phyloP scores from a whole-genome alignment of 306 rosid genomes.

The Senna siamea region DNA sequence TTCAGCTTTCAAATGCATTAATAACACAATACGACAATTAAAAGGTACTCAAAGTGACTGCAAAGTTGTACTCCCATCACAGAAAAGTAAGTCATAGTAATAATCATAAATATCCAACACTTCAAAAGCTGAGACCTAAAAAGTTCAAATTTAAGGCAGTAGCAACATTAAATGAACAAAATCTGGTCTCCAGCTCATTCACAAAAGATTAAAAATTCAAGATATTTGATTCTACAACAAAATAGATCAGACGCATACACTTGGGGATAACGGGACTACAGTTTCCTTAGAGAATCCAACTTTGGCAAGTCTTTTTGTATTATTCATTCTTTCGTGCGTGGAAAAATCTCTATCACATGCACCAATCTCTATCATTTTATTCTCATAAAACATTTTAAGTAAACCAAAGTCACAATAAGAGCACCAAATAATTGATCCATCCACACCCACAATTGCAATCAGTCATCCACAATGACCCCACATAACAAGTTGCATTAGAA shows the following conservation, averaged over 20 bases:
- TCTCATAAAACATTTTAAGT: conserved; percentile 2
- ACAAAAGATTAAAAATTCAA: not conserved
- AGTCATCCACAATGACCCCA: not conserved
- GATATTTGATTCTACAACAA: too few species aligned
- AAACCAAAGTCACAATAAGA: not conserved
- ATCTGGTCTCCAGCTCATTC: not conserved
- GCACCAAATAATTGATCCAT: not conserved
- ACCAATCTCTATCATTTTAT: conserved; percentile 1
- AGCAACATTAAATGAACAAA: conserved; percentile 2
- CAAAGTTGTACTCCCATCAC: not conserved
- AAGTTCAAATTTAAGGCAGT: not conserved
- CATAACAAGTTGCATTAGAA: not conserved
- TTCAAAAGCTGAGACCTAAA: not conserved
- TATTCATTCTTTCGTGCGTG: not conserved
- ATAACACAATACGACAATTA: not conserved
- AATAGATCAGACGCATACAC: not conserved
- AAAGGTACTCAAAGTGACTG: not conserved
- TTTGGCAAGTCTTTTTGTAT: not conserved
- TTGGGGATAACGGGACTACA: not conserved
- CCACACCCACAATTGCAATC: not conserved
- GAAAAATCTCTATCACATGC: not conserved
- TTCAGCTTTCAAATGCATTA: not conserved
- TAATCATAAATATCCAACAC: not conserved
- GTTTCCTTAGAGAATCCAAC: not conserved
- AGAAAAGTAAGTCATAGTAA: not conserved